phyloP scores from a whole-genome alignment of 2,329 filamentous ascomycete species.

The Fusarium udum region DNA sequence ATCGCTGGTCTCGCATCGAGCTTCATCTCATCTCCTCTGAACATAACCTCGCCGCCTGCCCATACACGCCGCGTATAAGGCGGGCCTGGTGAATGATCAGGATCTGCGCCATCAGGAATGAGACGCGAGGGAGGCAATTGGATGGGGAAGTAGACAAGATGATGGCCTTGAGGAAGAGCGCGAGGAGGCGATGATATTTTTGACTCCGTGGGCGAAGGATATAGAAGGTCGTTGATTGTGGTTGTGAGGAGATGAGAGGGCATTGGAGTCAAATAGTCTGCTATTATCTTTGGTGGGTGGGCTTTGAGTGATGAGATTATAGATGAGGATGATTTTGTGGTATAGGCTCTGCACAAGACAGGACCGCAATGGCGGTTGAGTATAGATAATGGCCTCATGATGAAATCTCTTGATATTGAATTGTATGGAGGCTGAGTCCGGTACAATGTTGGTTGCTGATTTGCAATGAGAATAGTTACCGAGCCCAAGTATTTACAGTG shows the following conservation, averaged over 20 bases:
- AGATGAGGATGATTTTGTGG: conserved; percentile 8
- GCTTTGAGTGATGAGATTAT: conserved; percentile 37
- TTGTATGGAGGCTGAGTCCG: background rate
- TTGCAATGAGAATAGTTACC: background rate
- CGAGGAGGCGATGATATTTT: conserved; percentile 36
- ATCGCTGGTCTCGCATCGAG: conserved; percentile 53
- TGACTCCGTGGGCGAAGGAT: conserved; percentile 18
- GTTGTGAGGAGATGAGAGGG: conserved; percentile 72
- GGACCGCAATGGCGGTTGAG: conserved; percentile 16
- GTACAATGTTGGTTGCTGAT: background rate
- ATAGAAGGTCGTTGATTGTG: conserved; percentile 67
- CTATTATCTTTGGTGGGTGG: conserved; percentile 49
- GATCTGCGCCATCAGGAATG: conserved; percentile 85
- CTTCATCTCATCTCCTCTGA: conserved; percentile 51
- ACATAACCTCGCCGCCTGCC: conserved; percentile 80
- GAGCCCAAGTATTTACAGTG: background rate
- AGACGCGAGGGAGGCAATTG: conserved; percentile 69
- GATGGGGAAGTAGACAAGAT: conserved; percentile 88
- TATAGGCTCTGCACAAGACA: conserved; percentile 2
- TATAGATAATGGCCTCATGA: background rate
- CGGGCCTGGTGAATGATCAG: conserved; percentile 76
- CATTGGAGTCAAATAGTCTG: conserved; percentile 63
- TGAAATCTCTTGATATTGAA: too few relatives aligned
- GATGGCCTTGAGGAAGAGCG: conserved; percentile 72
- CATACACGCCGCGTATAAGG: conserved; percentile 84